Conservation (phyloP, 2,329 filamentous ascomycete species). For the Alternaria brassicicola region DNA sequence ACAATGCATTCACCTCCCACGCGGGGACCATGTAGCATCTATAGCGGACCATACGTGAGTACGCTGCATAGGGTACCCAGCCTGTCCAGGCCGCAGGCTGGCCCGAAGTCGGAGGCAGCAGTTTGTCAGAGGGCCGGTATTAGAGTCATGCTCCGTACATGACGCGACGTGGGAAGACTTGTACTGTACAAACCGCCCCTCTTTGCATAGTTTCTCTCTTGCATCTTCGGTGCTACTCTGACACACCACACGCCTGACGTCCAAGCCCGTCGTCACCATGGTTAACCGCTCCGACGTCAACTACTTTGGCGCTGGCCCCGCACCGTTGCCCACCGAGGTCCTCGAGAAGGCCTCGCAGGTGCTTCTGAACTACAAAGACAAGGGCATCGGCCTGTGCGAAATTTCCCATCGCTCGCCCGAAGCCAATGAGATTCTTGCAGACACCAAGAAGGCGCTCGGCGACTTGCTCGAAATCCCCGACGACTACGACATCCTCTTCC, state of each 20-base stretch:
- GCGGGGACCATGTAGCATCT: conserved; percentile 12
- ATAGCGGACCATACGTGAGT: background rate
- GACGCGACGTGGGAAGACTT: conserved; percentile 31
- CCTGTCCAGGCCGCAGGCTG: conserved; percentile 10
- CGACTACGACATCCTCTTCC: conserved; percentile 86
- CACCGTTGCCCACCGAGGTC: conserved; percentile 80
- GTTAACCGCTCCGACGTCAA: conserved; percentile 74
- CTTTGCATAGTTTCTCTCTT: conserved; percentile 8
- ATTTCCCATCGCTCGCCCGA: conserved; percentile 85
- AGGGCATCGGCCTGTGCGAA: conserved; percentile 85
- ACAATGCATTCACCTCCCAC: conserved; percentile 22
- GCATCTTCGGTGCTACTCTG: background rate
- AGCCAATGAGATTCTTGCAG: conserved; percentile 78
- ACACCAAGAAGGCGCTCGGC: conserved; percentile 75
- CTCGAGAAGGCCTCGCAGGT: conserved; percentile 77
- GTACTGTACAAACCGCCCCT: conserved; percentile 10
- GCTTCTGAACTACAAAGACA: conserved; percentile 80
- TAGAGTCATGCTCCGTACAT: conserved; percentile 42
- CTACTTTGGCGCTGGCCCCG: conserved; percentile 91
- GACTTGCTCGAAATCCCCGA: conserved; percentile 80
- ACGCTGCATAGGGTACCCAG: background rate
- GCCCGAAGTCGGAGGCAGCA: conserved; percentile 32
- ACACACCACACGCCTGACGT: conserved; percentile 1
- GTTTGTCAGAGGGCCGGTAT: conserved; percentile 12
- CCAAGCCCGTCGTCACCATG: conserved; percentile 56